Conservation (phyloP, 345 rosid genomes). For the Anastatica hierochuntica region DNA sequence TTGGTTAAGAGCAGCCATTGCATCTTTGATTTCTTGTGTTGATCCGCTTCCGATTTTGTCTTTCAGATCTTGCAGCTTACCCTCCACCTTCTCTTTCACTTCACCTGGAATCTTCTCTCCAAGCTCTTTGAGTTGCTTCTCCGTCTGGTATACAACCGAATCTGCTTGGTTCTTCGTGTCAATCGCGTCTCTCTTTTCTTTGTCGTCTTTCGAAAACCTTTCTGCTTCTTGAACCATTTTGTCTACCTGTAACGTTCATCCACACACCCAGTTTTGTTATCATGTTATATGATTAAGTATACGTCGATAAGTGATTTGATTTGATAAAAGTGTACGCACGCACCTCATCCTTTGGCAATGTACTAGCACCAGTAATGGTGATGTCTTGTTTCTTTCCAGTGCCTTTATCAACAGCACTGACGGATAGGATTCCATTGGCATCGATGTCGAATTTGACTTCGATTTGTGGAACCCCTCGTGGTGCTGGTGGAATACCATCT, state of each 20-base stretch:
- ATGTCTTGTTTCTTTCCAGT: conserved; percentile 93
- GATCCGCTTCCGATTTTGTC: conserved; percentile 58
- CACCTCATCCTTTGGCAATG: conserved; percentile 94
- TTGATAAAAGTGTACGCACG: not conserved
- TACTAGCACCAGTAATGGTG: conserved; percentile 91
- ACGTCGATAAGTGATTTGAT: no score
- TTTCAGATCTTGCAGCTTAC: conserved; percentile 70
- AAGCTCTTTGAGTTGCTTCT: conserved; percentile 87
- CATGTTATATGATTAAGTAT: no score
- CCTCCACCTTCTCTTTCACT: conserved; percentile 87
- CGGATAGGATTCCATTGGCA: conserved; percentile 91
- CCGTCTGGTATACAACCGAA: conserved; percentile 82
- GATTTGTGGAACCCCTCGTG: conserved; percentile 88
- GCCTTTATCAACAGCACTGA: conserved; percentile 79
- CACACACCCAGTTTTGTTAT: no score
- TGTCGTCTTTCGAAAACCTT: conserved; percentile 78
- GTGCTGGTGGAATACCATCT: conserved; percentile 79
- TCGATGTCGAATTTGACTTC: conserved; percentile 94
- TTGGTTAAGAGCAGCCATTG: conserved; percentile 81
- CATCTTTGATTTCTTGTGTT: conserved; percentile 69
- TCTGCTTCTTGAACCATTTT: conserved; percentile 90
- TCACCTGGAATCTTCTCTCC: conserved; percentile 85
- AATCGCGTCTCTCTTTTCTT: conserved; percentile 88
- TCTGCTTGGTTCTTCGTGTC: conserved; percentile 99
- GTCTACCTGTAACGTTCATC: conserved; percentile 64